phyloP scores from a whole-genome alignment of 2,329 filamentous ascomycete genomes.

The Aspergillus aculeatus region DNA sequence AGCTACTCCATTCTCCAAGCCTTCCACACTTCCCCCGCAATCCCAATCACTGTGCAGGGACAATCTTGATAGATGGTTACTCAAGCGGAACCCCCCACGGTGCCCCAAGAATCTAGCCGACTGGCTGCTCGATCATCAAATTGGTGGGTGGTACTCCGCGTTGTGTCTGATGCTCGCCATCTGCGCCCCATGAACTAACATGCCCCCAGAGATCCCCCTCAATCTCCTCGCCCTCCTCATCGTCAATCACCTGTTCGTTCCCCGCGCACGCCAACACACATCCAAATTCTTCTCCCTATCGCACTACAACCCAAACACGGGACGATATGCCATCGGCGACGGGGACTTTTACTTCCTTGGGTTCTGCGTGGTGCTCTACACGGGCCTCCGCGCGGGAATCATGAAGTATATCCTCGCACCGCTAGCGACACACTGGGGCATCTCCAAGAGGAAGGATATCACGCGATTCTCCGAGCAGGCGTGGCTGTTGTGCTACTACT shows the following conservation, averaged over 20 bases:
- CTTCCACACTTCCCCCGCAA: no score
- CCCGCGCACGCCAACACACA: neutral
- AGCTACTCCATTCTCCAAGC: no score
- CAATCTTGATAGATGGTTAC: no score
- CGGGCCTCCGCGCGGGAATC: constrained; percentile 66
- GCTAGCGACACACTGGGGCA: constrained; percentile 66
- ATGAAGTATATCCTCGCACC: constrained; percentile 74
- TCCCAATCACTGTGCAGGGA: no score
- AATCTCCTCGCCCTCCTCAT: neutral
- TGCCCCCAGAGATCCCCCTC: neutral
- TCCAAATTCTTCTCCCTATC: neutral
- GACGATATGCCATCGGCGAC: neutral
- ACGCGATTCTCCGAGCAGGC: constrained; percentile 85
- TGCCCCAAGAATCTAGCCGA: no score
- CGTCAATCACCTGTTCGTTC: neutral
- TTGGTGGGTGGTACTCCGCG: no score
- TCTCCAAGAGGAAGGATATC: constrained; percentile 66
- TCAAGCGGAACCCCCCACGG: no score
- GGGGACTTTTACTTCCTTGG: constrained; percentile 52
- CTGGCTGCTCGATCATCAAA: no score
- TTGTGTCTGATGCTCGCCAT: no score
- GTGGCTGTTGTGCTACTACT: constrained; percentile 71
- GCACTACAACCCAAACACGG: neutral
- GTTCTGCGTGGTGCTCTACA: constrained; percentile 76
- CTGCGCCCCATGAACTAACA: no score